Evolutionary conservation across 169 alveolate species (phyloP).

Genomic region (Plasmodium sp.): DNA sequence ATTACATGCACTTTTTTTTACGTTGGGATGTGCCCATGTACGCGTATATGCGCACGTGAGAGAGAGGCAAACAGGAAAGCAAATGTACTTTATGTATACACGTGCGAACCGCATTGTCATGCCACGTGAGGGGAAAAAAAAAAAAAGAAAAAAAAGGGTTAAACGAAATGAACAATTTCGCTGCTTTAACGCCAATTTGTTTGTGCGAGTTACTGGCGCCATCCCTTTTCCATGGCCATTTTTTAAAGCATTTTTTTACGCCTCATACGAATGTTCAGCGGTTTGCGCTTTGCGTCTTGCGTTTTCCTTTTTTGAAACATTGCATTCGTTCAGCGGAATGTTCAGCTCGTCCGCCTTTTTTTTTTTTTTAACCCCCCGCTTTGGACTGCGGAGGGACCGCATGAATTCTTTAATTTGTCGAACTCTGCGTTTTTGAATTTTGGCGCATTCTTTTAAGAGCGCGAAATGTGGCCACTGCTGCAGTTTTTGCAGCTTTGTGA

Average conservation of each 20-base stretch:
- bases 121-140: not conserved
- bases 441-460: not conserved
- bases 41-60: not conserved
- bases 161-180: not conserved
- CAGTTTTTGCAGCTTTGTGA: not conserved
- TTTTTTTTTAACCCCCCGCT: not conserved
- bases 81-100: not conserved
- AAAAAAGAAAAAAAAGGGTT: not conserved
- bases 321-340: not conserved
- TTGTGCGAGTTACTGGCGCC: not conserved
- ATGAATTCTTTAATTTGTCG: not conserved
- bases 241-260: not conserved
- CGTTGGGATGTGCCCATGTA: not conserved
- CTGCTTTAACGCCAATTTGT: not conserved
- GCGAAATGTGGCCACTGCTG: not conserved
- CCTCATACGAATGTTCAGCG: not conserved
- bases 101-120: not conserved
- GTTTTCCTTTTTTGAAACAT: not conserved
- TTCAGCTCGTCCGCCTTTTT: not conserved
- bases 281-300: not conserved
- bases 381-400: not conserved
- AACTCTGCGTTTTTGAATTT: not conserved
- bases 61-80: not conserved
- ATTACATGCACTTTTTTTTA: not conserved
- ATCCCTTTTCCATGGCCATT: not conserved